Evolutionary conservation across 2,329 filamentous ascomycete species (phyloP).

Genomic region (Alternaria brassicae): DNA sequence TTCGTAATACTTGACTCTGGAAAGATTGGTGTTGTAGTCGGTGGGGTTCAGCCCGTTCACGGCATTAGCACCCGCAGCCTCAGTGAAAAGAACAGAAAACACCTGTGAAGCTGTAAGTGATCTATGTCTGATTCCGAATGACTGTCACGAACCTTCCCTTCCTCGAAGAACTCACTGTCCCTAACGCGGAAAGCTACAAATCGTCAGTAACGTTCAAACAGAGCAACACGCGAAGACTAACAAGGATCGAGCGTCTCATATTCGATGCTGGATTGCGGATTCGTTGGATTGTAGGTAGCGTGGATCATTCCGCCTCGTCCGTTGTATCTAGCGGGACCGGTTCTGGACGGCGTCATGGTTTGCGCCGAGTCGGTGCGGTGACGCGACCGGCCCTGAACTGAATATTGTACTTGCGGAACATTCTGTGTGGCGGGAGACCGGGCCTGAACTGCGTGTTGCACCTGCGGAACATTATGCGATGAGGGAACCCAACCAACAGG

Average conservation of each 20-base stretch:
- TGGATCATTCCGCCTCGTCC: not conserved
- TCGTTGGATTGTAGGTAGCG: not conserved
- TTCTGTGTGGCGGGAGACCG: too few species aligned
- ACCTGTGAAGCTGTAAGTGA: not conserved
- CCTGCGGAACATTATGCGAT: too few species aligned
- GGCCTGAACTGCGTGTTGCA: too few species aligned
- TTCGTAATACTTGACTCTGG: slow-evolving; percentile 7
- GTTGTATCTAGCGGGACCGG: not conserved
- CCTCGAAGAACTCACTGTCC: slow-evolving; percentile 1
- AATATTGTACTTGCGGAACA: too few species aligned
- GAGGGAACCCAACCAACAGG: too few species aligned
- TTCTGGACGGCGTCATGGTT: not conserved
- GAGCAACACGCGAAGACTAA: not conserved
- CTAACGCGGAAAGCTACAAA: slow-evolving; percentile 8
- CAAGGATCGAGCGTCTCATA: slow-evolving; percentile 1
- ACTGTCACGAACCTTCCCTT: slow-evolving; percentile 2
- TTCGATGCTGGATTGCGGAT: not conserved
- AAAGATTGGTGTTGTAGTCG: slow-evolving; percentile 12
- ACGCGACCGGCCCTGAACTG: too few species aligned
- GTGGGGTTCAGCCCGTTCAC: not conserved
- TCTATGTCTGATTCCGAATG: fast-evolving
- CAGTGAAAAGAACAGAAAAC: slow-evolving; percentile 16
- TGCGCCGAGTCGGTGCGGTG: not conserved
- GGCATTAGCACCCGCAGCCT: slow-evolving; percentile 11
- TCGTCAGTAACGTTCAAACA: not conserved